These are phyloP conservation scores for Fusarium secorum DNA, from an alignment of 2,329 filamentous ascomycete species.

Conservation along the genomic window DNA sequence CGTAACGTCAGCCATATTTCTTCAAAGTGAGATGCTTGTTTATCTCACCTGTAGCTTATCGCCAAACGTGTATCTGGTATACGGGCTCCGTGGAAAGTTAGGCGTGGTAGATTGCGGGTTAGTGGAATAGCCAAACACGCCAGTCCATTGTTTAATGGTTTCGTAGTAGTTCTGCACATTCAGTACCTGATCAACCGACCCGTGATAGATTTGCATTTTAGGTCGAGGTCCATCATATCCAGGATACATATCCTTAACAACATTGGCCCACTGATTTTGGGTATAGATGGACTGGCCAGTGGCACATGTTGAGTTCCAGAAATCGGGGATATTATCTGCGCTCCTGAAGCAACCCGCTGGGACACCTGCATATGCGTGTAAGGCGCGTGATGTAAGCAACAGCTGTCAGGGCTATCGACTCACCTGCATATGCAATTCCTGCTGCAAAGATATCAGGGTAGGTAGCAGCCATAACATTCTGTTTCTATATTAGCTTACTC, in stretches of 20 bases:
- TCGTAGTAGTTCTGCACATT: conserved; percentile 64
- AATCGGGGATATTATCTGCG: conserved; percentile 50
- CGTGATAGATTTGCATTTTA: conserved; percentile 68
- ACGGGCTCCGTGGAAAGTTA: conserved; percentile 50
- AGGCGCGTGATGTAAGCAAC: background rate
- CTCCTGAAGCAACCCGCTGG: conserved; percentile 63
- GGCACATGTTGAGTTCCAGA: conserved; percentile 65
- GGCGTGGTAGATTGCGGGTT: conserved; percentile 42
- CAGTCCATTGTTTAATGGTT: conserved; percentile 64
- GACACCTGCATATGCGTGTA: conserved; percentile 57
- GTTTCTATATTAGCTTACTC: conserved; percentile 19
- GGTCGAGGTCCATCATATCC: conserved; percentile 59
- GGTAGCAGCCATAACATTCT: conserved; percentile 59
- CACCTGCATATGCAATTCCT: conserved; percentile 60
- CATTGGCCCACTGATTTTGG: conserved; percentile 52
- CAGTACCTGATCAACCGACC: conserved; percentile 58
- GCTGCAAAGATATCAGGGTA: conserved; percentile 65
- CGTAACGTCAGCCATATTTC: background rate
- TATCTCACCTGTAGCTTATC: conserved; percentile 31
- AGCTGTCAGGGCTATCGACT: rapidly evolving
- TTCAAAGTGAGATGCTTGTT: rapidly evolving
- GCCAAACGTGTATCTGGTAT: conserved; percentile 52
- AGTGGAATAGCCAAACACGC: conserved; percentile 54
- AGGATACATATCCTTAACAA: conserved; percentile 57
- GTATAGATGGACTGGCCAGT: conserved; percentile 56